Evolutionary conservation across 192 early-diverging fungal species (phyloP).

Genomic region (Geranomyces michiganensis): DNA sequence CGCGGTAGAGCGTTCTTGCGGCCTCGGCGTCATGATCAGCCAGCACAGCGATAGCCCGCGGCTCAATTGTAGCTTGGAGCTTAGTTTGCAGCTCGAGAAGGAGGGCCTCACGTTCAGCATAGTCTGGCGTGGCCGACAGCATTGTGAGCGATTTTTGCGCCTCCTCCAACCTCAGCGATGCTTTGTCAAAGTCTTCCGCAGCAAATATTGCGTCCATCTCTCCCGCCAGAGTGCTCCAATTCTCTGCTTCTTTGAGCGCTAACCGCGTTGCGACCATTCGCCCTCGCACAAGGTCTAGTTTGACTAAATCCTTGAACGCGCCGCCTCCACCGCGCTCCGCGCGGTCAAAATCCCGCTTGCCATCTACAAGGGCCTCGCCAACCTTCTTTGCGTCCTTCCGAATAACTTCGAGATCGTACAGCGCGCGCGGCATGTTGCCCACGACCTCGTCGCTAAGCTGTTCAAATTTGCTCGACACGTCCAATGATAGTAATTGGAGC

Average conservation of each 20-base stretch:
- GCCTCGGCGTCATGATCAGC: slow-evolving; percentile 59
- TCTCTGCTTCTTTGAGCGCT: slow-evolving; percentile 74
- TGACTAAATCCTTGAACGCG: slow-evolving; percentile 64
- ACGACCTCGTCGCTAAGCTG: slow-evolving; percentile 59
- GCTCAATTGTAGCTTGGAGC: slow-evolving; percentile 58
- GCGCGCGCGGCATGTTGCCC: slow-evolving; percentile 59
- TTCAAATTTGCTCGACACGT: slow-evolving; percentile 58
- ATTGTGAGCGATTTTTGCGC: slow-evolving; percentile 67
- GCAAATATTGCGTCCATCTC: slow-evolving; percentile 72
- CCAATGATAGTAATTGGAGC: slow-evolving; percentile 60
- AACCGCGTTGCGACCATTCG: slow-evolving; percentile 68
- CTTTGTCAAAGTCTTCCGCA: slow-evolving; percentile 63
- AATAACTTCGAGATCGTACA: slow-evolving; percentile 66
- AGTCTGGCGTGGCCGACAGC: slow-evolving; percentile 70
- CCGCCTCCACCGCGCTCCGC: slow-evolving; percentile 41
- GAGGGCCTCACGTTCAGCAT: slow-evolving; percentile 61
- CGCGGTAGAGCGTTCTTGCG: slow-evolving; percentile 53
- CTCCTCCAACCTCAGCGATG: slow-evolving; percentile 61
- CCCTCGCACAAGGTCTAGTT: slow-evolving; percentile 65
- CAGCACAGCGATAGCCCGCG: slow-evolving; percentile 56
- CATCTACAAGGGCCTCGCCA: slow-evolving; percentile 47
- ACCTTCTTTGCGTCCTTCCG: slow-evolving; percentile 54
- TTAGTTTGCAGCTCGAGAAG: slow-evolving; percentile 61
- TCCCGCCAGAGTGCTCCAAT: slow-evolving; percentile 72
- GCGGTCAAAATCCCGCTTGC: slow-evolving; percentile 49